Percentiles rank a stretch among this genome's conserved stretches.
These are phyloP conservation scores for Talaromyces sp. DNA, from an alignment of 2,329 filamentous ascomycete genomes.

Conservation along the genomic window DNA sequence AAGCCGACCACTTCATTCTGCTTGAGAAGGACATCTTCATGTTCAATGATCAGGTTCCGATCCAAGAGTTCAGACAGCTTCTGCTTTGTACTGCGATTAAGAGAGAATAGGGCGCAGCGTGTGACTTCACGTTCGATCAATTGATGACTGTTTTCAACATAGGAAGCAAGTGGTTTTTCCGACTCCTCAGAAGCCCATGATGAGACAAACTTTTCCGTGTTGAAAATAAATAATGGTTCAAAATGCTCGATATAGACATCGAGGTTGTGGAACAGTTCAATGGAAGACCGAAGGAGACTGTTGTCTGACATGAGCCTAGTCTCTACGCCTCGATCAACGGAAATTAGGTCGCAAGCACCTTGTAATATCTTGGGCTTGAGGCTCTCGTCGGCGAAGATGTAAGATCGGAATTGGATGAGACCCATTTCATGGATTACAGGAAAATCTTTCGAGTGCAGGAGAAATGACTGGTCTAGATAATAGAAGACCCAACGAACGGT, in stretches of 20 bases:
- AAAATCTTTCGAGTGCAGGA: conserved; percentile 71
- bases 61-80: conserved; percentile 75
- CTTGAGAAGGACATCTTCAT: conserved; percentile 68
- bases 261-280: conserved; percentile 84
- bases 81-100: conserved; percentile 81
- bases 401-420: conserved; percentile 71
- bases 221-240: conserved; percentile 71
- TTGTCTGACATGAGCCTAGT: conserved; percentile 60
- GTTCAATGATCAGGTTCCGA: conserved; percentile 68
- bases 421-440: conserved; percentile 80
- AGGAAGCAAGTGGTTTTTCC: conserved; percentile 67
- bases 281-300: conserved; percentile 69
- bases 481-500: conserved; percentile 87
- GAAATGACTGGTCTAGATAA: conserved; percentile 87
- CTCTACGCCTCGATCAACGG: conserved; percentile 65
- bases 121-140: conserved; percentile 73
- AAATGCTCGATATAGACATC: conserved; percentile 78
- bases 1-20: conserved; percentile 70
- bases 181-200: conserved; percentile 71
- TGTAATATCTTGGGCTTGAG: conserved; percentile 60
- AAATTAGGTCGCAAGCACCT: conserved; percentile 76
- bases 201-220: conserved; percentile 69
- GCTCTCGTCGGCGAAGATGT: conserved; percentile 57
- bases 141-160: conserved; percentile 69
- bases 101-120: conserved; percentile 76